Evolutionary conservation across 2,329 filamentous ascomycete genomes (phyloP).

Genomic region (Alternaria brassicicola): DNA sequence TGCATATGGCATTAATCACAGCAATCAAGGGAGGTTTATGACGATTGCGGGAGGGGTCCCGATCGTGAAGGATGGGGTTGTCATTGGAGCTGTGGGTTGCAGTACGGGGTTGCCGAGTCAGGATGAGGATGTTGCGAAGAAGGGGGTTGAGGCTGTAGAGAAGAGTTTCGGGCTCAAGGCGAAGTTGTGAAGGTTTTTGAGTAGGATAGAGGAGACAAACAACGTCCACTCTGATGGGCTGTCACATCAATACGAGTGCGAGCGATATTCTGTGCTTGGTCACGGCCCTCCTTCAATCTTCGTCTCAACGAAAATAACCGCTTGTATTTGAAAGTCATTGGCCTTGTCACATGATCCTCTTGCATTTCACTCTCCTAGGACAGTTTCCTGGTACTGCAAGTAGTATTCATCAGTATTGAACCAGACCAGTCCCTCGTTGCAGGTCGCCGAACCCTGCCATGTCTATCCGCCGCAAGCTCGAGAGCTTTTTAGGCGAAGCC

Average conservation of each 20-base stretch:
- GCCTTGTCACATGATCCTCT: neutral
- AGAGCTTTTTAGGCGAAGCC: neutral
- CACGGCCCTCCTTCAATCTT: neutral
- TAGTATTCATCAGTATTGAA: conserved; percentile 23
- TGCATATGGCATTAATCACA: conserved; percentile 60
- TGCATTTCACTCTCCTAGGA: neutral
- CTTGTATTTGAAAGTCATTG: neutral
- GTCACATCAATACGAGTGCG: neutral
- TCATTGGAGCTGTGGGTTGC: conserved; percentile 62
- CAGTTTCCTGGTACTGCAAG: conserved; percentile 22
- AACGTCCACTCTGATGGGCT: neutral
- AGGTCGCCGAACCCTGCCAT: conserved; percentile 12
- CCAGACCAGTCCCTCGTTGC: conserved; percentile 13
- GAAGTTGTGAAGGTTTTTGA: conserved; percentile 43
- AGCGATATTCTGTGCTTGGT: neutral
- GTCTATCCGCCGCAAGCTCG: conserved; percentile 17
- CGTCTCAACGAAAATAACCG: neutral
- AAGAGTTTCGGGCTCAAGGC: conserved; percentile 46
- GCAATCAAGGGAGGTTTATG: conserved; percentile 60
- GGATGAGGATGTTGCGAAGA: conserved; percentile 60
- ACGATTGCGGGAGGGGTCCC: conserved; percentile 62
- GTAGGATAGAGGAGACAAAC: neutral
- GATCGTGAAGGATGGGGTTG: conserved; percentile 54
- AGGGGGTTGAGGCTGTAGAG: conserved; percentile 57
- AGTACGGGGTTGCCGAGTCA: conserved; percentile 62